A percentile compares a stretch with the other conserved stretches of the same genome.
These are phyloP conservation scores for Saposhnikovia divaricata DNA, from an alignment of 129 eudicot genomes.

Conservation along the genomic window DNA sequence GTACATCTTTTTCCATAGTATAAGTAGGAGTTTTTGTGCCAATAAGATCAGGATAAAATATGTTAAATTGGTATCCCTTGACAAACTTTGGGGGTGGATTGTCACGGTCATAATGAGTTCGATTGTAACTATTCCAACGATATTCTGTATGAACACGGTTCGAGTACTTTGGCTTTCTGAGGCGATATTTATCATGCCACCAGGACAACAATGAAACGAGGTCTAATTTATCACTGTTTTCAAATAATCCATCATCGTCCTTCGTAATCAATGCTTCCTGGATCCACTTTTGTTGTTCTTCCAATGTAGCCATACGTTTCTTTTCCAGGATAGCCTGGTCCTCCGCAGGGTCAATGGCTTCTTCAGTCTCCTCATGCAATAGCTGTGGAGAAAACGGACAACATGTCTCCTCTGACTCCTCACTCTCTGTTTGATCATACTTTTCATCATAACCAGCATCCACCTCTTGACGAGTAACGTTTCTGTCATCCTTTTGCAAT, in stretches of 20 bases:
- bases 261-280: conserved; percentile 72
- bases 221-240: conserved; percentile 65
- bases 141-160: too few species aligned
- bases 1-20: conserved; percentile 66
- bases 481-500: conserved; percentile 24
- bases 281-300: conserved; percentile 58
- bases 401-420: conserved; percentile 48
- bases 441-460: conserved; percentile 27
- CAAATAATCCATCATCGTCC: conserved; percentile 80
- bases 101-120: too few species aligned
- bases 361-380: conserved; percentile 56
- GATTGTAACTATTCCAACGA: too few species aligned
- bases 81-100: too few species aligned
- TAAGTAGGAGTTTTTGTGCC: background rate
- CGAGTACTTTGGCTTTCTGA: conserved; percentile 52
- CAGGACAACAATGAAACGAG: conserved; percentile 60
- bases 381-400: conserved; percentile 60
- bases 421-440: conserved; percentile 26
- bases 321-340: conserved; percentile 74
- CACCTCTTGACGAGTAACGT: conserved; percentile 36
- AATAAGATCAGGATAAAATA: too few species aligned
- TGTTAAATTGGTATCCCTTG: too few species aligned
- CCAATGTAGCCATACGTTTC: conserved; percentile 56
- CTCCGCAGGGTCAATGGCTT: conserved; percentile 88
- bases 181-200: too few species aligned